Conservation (phyloP, 2,329 filamentous ascomycete genomes). For the Penicillium palitans region DNA sequence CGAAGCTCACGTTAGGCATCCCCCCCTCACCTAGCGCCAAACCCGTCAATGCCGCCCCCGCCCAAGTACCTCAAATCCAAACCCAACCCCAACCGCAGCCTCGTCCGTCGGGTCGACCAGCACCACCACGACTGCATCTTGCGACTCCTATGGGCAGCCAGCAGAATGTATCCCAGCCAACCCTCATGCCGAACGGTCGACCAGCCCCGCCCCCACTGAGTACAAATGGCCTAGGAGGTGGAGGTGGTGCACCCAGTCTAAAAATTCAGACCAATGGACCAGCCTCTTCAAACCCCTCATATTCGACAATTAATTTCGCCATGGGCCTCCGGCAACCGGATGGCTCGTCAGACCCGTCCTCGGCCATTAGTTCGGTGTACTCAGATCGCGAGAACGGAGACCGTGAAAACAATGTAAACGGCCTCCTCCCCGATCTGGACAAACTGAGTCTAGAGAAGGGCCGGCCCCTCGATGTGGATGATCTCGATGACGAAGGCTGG, state of each 20-base stretch:
- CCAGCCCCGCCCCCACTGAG: conserved; percentile 59
- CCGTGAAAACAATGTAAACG: conserved; percentile 75
- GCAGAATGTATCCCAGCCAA: conserved; percentile 67
- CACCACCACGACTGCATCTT: conserved; percentile 76
- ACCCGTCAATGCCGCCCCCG: conserved; percentile 57
- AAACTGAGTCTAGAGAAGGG: conserved; percentile 80
- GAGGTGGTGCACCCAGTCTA: conserved; percentile 71
- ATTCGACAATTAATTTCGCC: conserved; percentile 78
- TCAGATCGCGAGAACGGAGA: conserved; percentile 81
- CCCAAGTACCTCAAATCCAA: conserved; percentile 36
- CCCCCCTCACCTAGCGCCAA: conserved; percentile 82
- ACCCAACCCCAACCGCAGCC: conserved; percentile 55
- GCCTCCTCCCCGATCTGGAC: conserved; percentile 73
- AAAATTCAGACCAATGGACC: conserved; percentile 78
- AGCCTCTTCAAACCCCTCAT: conserved; percentile 73
- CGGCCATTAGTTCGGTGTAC: conserved; percentile 81
- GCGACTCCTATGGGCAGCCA: conserved; percentile 81
- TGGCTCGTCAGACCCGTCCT: conserved; percentile 79
- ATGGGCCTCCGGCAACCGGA: conserved; percentile 63
- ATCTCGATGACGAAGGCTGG: conserved; percentile 94
- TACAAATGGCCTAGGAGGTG: conserved; percentile 75
- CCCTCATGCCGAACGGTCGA: conserved; percentile 53
- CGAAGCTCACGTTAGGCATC: conserved; percentile 83
- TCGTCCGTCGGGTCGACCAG: conserved; percentile 53
- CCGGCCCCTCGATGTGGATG: conserved; percentile 83